phyloP scores from a whole-genome alignment of 2,329 filamentous ascomycete genomes.

The Fusarium sp. region DNA sequence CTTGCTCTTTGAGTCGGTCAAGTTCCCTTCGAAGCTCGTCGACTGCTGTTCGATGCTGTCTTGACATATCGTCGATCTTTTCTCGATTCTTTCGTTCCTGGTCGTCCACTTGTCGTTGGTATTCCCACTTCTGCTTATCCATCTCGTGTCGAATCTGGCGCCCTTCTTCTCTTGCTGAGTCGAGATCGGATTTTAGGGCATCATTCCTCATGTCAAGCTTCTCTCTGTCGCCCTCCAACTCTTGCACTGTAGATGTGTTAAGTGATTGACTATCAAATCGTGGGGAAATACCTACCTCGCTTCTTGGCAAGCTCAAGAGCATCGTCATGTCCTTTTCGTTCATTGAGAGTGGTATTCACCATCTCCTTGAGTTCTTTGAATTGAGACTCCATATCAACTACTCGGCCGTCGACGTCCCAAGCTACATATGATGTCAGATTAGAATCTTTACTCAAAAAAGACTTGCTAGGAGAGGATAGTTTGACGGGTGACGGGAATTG shows the following conservation, averaged over 20 bases:
- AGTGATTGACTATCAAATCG: not conserved
- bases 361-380: slow-evolving; percentile 78
- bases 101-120: slow-evolving; percentile 64
- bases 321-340: slow-evolving; percentile 78
- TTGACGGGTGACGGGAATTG: slow-evolving; percentile 53
- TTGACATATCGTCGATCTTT: slow-evolving; percentile 48
- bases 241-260: slow-evolving; percentile 52
- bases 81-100: slow-evolving; percentile 54
- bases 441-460: slow-evolving; percentile 79
- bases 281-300: slow-evolving; percentile 68
- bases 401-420: slow-evolving; percentile 82
- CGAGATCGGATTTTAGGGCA: slow-evolving; percentile 72
- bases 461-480: slow-evolving; percentile 58
- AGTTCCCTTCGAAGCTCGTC: slow-evolving; percentile 59
- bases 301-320: slow-evolving; percentile 78
- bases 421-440: slow-evolving; percentile 72
- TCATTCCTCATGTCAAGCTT: slow-evolving; percentile 60
- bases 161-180: slow-evolving; percentile 51
- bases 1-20: slow-evolving; percentile 54
- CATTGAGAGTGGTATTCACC: slow-evolving; percentile 74
- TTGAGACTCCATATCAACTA: slow-evolving; percentile 80
- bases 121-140: slow-evolving; percentile 52
- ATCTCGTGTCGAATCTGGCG: slow-evolving; percentile 51
- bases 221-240: slow-evolving; percentile 61
- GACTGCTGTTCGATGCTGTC: slow-evolving; percentile 49